phyloP scores from a whole-genome alignment of 176 grass and related monocot species.

The Triticum dicoccoides region DNA sequence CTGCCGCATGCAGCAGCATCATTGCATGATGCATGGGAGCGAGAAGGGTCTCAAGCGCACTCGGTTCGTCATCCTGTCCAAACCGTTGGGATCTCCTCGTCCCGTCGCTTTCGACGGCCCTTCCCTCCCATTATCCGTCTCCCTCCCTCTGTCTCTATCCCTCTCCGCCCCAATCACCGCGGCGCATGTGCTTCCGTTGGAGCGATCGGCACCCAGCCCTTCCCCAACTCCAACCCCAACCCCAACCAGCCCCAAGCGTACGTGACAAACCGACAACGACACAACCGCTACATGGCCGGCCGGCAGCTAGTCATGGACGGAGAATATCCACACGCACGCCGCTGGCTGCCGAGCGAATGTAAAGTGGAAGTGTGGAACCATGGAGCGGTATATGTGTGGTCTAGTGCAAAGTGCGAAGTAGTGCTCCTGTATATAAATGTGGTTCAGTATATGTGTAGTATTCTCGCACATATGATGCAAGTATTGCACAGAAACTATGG shows the following conservation, averaged over 20 bases:
- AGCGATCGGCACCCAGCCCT: neutral
- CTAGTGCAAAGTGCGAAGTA: too few species aligned
- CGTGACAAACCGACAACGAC: constrained; percentile 23
- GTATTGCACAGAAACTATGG: neutral
- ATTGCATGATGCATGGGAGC: constrained; percentile 21
- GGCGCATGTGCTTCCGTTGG: constrained; percentile 37
- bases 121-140: neutral
- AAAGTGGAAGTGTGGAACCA: neutral
- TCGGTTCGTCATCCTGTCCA: constrained; percentile 4
- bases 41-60: neutral
- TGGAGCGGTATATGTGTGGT: neutral
- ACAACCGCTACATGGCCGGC: neutral
- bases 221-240: neutral
- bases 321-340: constrained; percentile 17
- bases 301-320: neutral
- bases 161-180: neutral
- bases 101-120: constrained; percentile 37
- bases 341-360: neutral
- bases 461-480: neutral
- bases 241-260: neutral
- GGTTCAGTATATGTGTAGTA: too few species aligned
- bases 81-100: constrained; percentile 32
- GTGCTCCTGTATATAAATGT: neutral
- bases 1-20: neutral
- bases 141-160: neutral